Evolutionary conservation across 768 basidiomycete genomes (phyloP), one percentile per base, ranked within the genome.

Genomic region (Trametes sanguinea): DNA sequence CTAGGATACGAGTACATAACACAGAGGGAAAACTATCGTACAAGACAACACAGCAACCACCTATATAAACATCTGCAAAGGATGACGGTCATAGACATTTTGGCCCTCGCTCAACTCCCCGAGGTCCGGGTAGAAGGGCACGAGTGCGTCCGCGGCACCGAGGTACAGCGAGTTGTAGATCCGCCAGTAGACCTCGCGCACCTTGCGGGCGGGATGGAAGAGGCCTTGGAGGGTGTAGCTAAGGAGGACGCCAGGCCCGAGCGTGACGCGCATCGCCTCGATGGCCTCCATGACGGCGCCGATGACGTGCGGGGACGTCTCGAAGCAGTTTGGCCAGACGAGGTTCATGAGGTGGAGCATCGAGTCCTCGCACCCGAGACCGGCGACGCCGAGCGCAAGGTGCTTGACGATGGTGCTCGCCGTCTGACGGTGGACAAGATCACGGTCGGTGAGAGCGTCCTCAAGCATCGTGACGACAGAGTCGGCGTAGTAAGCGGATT

Each of bases 381-480:
- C 97, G 1, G 97, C 95, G 6, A 97, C 95, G 45, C 97, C 97
- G 33, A 99, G 84, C 3, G 97, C 94, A 47, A 99, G 78, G 73
- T 99, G 97, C 78, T 98, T 98, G 70, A 99, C 96, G 67, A 99
- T 99, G 8, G 96, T 95, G 68, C 92, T 94, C 2, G 96, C 95
- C 0, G 97, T 99, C 74, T 99, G 97, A 60, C 97, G 89, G 72
- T 98, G 97, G 30, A 99, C 97, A 56, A 97, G 89, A 72, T 99
- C 97, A 58, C 97, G 90, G 73, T 99, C 97, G 30, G 97, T 98
- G 45, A 98, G 82, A 6, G 97, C 97, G 68, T 99, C 97, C 76
- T 99, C 97, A 39, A 99, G 86, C 86, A 98, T 94, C 13, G 95
- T 96, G 56, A 98, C 92, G 40, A 98, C 95, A 0, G 95, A 97